Percentiles rank a stretch among this genome's conserved stretches.
These are phyloP conservation scores for Aegilops sharonensis DNA, from an alignment of 176 grass and related monocot genomes.

Conservation along the genomic window DNA sequence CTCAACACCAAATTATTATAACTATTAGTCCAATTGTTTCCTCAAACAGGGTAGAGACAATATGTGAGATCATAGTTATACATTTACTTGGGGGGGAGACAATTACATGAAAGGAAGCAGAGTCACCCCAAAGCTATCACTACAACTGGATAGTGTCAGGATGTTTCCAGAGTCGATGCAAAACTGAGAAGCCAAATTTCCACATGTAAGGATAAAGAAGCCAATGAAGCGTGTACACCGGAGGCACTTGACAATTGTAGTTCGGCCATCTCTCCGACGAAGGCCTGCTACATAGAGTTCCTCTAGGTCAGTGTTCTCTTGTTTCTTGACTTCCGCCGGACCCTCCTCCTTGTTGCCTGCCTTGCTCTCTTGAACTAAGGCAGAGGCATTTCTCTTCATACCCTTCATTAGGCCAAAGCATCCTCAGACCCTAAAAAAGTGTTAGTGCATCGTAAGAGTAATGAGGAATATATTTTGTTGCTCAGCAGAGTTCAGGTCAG, in stretches of 20 bases:
- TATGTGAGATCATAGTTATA: not conserved
- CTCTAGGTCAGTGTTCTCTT: conserved; percentile 83
- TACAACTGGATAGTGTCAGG: not conserved
- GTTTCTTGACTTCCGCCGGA: conserved; percentile 54
- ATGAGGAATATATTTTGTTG: not conserved
- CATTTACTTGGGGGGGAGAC: too few relatives aligned
- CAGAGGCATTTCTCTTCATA: conserved; percentile 55
- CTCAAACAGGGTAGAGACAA: too few relatives aligned
- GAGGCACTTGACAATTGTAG: too few relatives aligned
- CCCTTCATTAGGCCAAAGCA: conserved; percentile 87
- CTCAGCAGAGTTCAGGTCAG: not conserved
- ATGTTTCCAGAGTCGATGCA: not conserved
- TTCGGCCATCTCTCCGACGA: too few relatives aligned
- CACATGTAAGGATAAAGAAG: not conserved
- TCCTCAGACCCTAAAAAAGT: conserved; percentile 95
- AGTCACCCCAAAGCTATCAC: too few relatives aligned
- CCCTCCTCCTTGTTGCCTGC: conserved; percentile 31
- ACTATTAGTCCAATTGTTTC: too few relatives aligned
- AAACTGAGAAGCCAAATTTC: not conserved
- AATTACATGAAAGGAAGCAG: too few relatives aligned
- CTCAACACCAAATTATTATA: too few relatives aligned
- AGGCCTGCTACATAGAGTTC: conserved; percentile 68
- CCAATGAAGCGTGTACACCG: not conserved
- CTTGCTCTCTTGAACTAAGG: conserved; percentile 36
- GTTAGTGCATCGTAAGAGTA: conserved; percentile 58